Evolutionary conservation across 2,329 filamentous ascomycete species (phyloP).

Genomic region (Cordyceps tenuipes): DNA sequence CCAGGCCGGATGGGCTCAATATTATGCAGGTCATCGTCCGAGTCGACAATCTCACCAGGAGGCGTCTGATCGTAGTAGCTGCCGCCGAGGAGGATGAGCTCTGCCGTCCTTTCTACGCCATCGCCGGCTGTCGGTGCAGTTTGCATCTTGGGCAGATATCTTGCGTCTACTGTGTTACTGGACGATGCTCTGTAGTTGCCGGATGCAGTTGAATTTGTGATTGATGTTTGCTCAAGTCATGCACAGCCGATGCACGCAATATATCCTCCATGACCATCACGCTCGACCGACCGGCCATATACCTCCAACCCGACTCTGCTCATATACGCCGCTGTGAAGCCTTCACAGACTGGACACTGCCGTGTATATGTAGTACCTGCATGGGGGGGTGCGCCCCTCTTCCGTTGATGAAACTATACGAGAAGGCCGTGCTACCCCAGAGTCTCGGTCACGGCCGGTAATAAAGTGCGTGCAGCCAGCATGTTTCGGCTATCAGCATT

Average conservation of each 20-base stretch:
- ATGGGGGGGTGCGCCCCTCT: neutral
- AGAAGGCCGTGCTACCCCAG: neutral
- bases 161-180: neutral
- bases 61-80: slow-evolving; percentile 29
- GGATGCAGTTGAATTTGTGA: neutral
- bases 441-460: neutral
- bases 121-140: neutral
- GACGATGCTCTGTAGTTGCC: neutral
- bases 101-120: neutral
- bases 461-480: neutral
- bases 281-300: too few relatives aligned
- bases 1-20: slow-evolving; percentile 13
- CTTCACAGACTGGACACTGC: neutral
- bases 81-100: neutral
- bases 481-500: slow-evolving; percentile 1
- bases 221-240: too few relatives aligned
- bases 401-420: neutral
- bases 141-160: neutral
- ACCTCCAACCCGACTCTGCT: neutral
- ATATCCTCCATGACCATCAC: neutral
- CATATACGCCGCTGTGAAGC: neutral
- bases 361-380: neutral
- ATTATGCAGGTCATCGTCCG: slow-evolving; percentile 13
- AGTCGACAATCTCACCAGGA: slow-evolving; percentile 23
- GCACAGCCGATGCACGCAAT: neutral